Evolutionary conservation across 805 yeast genomes (phyloP).

Genomic region (Candida tammaniensis): DNA sequence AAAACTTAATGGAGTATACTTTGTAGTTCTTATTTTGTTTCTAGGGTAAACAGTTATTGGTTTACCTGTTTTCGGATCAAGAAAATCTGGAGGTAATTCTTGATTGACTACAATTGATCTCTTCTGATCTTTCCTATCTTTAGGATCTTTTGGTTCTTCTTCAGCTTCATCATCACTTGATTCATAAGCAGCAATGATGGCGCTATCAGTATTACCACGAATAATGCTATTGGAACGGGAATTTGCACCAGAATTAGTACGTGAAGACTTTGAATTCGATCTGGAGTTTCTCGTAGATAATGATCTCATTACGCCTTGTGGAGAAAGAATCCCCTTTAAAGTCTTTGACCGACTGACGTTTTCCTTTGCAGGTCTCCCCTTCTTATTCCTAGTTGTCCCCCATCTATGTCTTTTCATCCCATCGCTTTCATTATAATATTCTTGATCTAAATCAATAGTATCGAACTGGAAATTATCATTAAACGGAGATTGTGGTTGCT

Average conservation of each 20-base stretch:
- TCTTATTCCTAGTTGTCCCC: slow-evolving; percentile 83
- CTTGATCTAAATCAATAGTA: slow-evolving; percentile 14
- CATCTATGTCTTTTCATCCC: slow-evolving; percentile 79
- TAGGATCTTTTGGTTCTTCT: slow-evolving; percentile 28
- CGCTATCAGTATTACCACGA: slow-evolving; percentile 20
- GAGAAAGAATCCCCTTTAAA: slow-evolving; percentile 41
- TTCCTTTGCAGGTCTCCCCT: slow-evolving; percentile 57
- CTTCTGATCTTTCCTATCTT: slow-evolving; percentile 26
- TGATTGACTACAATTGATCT: slow-evolving; percentile 60
- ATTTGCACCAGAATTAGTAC: slow-evolving; percentile 6
- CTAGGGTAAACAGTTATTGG: slow-evolving; percentile 68
- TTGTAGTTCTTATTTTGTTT: slow-evolving; percentile 92
- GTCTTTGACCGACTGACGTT: slow-evolving; percentile 58
- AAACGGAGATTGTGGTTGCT: slow-evolving; percentile 30
- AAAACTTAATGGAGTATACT: slow-evolving; percentile 87
- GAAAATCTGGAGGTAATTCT: slow-evolving; percentile 54
- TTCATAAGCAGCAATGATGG: slow-evolving; percentile 22
- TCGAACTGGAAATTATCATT: slow-evolving; percentile 14
- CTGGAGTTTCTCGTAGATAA: slow-evolving; percentile 6
- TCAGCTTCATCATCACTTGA: slow-evolving; percentile 20
- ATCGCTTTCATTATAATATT: slow-evolving; percentile 12
- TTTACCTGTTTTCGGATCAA: slow-evolving; percentile 57
- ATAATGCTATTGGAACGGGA: slow-evolving; percentile 16
- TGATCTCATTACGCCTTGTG: slow-evolving; percentile 12
- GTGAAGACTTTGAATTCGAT: slow-evolving; percentile 4